Evolutionary conservation across 495 filamentous ascomycete genomes (phyloP).

Genomic region (Lasiosphaeris hirsuta): DNA sequence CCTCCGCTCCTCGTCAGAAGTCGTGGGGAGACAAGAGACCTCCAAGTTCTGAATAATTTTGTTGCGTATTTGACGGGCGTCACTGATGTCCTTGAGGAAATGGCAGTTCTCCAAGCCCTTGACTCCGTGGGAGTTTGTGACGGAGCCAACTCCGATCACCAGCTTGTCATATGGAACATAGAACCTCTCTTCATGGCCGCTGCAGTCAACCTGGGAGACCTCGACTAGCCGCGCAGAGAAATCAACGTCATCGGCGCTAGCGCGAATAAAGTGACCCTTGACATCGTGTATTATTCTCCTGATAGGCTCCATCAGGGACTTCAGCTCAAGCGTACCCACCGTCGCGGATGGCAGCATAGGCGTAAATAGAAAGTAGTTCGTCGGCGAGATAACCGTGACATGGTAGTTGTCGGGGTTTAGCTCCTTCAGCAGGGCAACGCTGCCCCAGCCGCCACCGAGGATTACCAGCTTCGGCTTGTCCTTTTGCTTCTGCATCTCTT

Average conservation of each 20-base stretch:
- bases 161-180: slow-evolving; percentile 99
- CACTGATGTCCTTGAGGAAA: slow-evolving; percentile 90
- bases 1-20: slow-evolving; percentile 80
- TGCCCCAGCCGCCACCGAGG: slow-evolving; percentile 92
- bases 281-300: slow-evolving; percentile 73
- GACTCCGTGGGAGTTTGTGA: slow-evolving; percentile 93
- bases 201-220: slow-evolving; percentile 66
- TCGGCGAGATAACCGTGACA: slow-evolving; percentile 88
- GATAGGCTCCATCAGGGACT: slow-evolving; percentile 90
- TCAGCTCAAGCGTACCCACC: slow-evolving; percentile 87
- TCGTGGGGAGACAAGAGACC: slow-evolving; percentile 87
- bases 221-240: slow-evolving; percentile 90
- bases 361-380: slow-evolving; percentile 96
- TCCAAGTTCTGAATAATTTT: slow-evolving; percentile 90
- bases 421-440: slow-evolving; percentile 85
- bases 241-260: slow-evolving; percentile 79
- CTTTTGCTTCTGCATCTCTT: slow-evolving; percentile 62
- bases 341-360: slow-evolving; percentile 97
- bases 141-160: slow-evolving; percentile 89
- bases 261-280: slow-evolving; percentile 86
- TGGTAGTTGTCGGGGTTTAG: slow-evolving; percentile 89
- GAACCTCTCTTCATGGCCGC: slow-evolving; percentile 70
- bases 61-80: slow-evolving; percentile 86
- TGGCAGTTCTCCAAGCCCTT: slow-evolving; percentile 92
- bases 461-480: slow-evolving; percentile 90